Conservation (phyloP, 176 grass and related monocot species). For the Avena eriantha region DNA sequence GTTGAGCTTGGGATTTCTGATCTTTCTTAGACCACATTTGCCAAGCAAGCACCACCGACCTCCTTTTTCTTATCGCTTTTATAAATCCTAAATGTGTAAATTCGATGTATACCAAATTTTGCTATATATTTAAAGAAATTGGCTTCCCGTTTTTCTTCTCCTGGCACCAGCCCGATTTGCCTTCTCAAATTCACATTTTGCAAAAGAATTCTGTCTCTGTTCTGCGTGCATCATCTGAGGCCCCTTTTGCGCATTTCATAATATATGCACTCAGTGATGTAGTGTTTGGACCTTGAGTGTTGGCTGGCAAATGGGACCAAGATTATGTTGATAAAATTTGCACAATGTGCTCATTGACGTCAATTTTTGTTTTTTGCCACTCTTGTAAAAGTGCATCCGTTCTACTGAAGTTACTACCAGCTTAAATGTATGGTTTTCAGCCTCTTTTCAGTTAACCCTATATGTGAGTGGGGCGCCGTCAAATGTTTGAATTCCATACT, state of each 20-base stretch:
- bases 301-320: neutral
- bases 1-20: constrained; percentile 33
- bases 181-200: neutral
- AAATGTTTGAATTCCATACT: neutral
- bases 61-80: constrained; percentile 36
- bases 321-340: neutral
- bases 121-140: constrained; percentile 33
- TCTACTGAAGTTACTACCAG: no score
- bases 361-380: no score
- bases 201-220: neutral
- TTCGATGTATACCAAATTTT: constrained; percentile 16
- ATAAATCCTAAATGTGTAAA: constrained; percentile 19
- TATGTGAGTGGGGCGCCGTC: neutral
- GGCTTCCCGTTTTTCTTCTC: neutral
- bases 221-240: neutral
- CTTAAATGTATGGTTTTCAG: no score
- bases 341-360: no score
- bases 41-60: constrained; percentile 1
- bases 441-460: neutral
- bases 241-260: neutral
- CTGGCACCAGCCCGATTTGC: neutral
- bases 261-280: neutral
- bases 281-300: neutral
- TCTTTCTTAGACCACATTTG: constrained; percentile 13
- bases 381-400: no score